These are phyloP conservation scores for Syzygium syzygioides DNA, from an alignment of 441 rosid species.

Conservation along the genomic window DNA sequence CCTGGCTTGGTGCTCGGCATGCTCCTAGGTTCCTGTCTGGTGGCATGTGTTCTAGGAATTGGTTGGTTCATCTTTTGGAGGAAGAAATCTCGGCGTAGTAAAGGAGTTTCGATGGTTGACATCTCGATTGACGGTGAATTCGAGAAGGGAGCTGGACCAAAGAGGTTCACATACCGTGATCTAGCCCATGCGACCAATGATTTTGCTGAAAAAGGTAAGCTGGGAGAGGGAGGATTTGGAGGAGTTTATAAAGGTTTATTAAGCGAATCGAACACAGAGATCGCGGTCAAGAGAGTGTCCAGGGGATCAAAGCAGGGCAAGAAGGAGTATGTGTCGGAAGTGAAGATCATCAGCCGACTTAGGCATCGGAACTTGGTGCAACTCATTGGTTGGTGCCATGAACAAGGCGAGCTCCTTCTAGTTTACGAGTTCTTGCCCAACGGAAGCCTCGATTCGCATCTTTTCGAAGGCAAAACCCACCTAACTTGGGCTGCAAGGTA, in stretches of 20 bases:
- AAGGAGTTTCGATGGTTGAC: constrained; percentile 21
- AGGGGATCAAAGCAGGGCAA: constrained; percentile 50
- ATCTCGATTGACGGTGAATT: constrained; percentile 38
- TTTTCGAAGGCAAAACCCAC: constrained; percentile 29
- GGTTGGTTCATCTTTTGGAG: constrained; percentile 23
- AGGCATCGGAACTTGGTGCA: constrained; percentile 58
- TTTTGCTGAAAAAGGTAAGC: constrained; percentile 34
- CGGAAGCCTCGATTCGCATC: constrained; percentile 54
- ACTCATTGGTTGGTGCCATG: constrained; percentile 63
- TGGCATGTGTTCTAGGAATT: constrained; percentile 20
- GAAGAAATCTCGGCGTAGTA: neutral
- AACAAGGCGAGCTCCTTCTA: constrained; percentile 36
- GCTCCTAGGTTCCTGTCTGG: constrained; percentile 18
- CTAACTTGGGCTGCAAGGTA: constrained; percentile 47
- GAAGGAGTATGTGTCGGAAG: constrained; percentile 53
- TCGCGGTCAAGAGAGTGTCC: constrained; percentile 51
- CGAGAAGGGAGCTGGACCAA: constrained; percentile 40
- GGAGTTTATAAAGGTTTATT: constrained; percentile 40
- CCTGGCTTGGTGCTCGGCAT: constrained; percentile 28
- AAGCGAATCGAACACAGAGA: constrained; percentile 20
- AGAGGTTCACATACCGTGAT: constrained; percentile 25
- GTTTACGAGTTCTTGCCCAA: constrained; percentile 50
- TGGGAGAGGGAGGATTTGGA: constrained; percentile 49
- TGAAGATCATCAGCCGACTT: constrained; percentile 49
- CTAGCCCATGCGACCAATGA: constrained; percentile 22